Conservation (phyloP, 176 grass and related monocot species). For the Cymbopogon citratus region DNA sequence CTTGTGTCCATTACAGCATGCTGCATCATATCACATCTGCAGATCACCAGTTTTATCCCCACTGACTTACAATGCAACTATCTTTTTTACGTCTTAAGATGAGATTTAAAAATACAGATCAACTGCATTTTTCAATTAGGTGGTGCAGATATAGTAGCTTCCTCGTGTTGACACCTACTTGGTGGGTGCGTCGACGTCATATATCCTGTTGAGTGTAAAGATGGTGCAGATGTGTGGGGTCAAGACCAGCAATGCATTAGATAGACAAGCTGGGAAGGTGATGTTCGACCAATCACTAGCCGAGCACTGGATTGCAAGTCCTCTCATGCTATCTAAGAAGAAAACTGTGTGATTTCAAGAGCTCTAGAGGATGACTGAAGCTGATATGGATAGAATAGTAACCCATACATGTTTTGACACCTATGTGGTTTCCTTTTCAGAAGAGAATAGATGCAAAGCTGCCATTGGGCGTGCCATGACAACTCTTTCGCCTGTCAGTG, state of each 20-base stretch:
- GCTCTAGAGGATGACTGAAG: not conserved
- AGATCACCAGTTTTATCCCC: conserved; percentile 9
- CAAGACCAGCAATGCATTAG: not conserved
- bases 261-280: conserved; percentile 2
- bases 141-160: conserved; percentile 15
- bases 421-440: conserved; percentile 8
- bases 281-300: conserved; percentile 8
- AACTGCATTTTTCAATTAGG: not conserved
- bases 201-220: conserved; percentile 25
- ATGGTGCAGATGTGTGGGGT: conserved; percentile 2
- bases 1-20: not conserved
- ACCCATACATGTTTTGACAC: conserved; percentile 26
- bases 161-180: not conserved
- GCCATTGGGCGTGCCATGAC: not conserved
- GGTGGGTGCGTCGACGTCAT: not conserved
- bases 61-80: not conserved
- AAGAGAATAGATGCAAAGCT: conserved; percentile 29
- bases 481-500: not conserved
- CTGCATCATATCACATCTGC: not conserved
- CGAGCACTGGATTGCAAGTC: not conserved
- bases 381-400: not conserved
- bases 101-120: not conserved
- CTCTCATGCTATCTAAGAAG: not conserved
- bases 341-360: not conserved
- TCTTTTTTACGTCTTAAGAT: conserved; percentile 21